Evolutionary conservation across 2,329 filamentous ascomycete genomes (phyloP).

Genomic region (Diaporthe sp.): DNA sequence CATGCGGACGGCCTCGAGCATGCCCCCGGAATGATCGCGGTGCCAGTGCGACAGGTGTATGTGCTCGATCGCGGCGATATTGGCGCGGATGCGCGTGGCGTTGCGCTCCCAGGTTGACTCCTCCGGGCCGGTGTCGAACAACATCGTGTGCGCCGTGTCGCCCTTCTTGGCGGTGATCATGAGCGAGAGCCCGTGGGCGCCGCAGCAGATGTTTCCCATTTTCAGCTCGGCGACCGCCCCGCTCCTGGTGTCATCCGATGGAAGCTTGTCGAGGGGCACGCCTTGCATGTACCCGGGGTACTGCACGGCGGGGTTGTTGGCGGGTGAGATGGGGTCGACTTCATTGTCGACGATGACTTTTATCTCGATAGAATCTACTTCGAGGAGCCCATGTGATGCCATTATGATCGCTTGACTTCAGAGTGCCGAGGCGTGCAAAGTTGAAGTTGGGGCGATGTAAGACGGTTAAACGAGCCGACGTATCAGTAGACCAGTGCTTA

Average conservation of each 20-base stretch:
- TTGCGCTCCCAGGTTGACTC: slow-evolving; percentile 66
- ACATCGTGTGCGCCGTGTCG: slow-evolving; percentile 58
- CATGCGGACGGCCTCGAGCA: slow-evolving; percentile 63
- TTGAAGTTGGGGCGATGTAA: not conserved
- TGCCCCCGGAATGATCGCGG: slow-evolving; percentile 67
- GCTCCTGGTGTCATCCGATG: slow-evolving; percentile 54
- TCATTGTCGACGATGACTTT: slow-evolving; percentile 68
- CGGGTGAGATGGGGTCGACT: slow-evolving; percentile 65
- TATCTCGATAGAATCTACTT: slow-evolving; percentile 57
- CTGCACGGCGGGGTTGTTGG: slow-evolving; percentile 58
- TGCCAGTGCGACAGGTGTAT: slow-evolving; percentile 69
- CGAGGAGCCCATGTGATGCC: slow-evolving; percentile 41
- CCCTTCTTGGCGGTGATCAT: slow-evolving; percentile 64
- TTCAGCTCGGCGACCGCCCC: slow-evolving; percentile 59
- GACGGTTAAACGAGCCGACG: not conserved
- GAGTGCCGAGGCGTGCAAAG: not conserved
- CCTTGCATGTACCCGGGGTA: slow-evolving; percentile 58
- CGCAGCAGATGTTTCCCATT: slow-evolving; percentile 66
- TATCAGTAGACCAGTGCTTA: not conserved
- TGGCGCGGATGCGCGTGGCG: slow-evolving; percentile 56
- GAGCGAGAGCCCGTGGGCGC: slow-evolving; percentile 67
- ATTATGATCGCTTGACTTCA: not conserved
- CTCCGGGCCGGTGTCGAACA: slow-evolving; percentile 69
- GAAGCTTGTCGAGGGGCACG: slow-evolving; percentile 54
- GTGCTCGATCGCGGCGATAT: slow-evolving; percentile 59